These are phyloP conservation scores for Citrus sp. DNA, from an alignment of 345 rosid species.

Conservation along the genomic window DNA sequence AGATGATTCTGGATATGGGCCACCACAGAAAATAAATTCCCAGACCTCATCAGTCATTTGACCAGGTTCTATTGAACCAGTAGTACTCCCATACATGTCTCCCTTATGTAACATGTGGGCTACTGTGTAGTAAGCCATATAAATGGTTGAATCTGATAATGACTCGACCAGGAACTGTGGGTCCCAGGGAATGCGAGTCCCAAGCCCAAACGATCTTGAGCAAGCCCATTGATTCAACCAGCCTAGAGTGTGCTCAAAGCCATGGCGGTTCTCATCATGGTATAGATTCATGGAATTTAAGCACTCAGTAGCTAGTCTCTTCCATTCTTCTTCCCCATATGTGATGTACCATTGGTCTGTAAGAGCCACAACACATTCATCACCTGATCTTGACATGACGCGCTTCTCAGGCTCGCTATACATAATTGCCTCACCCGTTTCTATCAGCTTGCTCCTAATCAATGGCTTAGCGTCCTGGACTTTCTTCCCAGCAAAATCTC, in stretches of 20 bases:
- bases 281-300: constrained; percentile 72
- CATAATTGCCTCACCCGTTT: constrained; percentile 66
- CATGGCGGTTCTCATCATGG: constrained; percentile 78
- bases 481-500: constrained; percentile 65
- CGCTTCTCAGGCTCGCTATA: constrained; percentile 95
- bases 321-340: constrained; percentile 88
- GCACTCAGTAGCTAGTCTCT: constrained; percentile 71
- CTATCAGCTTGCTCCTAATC: constrained; percentile 62
- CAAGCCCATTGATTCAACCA: constrained; percentile 99
- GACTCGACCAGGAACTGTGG: constrained; percentile 88
- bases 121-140: constrained; percentile 91
- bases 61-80: constrained; percentile 48
- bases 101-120: constrained; percentile 76
- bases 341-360: constrained; percentile 98
- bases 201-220: constrained; percentile 98
- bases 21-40: constrained; percentile 81
- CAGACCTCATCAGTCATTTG: constrained; percentile 92
- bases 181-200: constrained; percentile 96
- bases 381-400: constrained; percentile 94
- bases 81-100: constrained; percentile 69
- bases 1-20: constrained; percentile 62
- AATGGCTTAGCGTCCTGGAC: constrained; percentile 84
- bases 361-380: constrained; percentile 97
- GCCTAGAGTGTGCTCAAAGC: constrained; percentile 86
- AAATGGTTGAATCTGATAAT: constrained; percentile 84